Conservation (phyloP, 2,329 filamentous ascomycete species). For the Emericellopsis atlantica region DNA sequence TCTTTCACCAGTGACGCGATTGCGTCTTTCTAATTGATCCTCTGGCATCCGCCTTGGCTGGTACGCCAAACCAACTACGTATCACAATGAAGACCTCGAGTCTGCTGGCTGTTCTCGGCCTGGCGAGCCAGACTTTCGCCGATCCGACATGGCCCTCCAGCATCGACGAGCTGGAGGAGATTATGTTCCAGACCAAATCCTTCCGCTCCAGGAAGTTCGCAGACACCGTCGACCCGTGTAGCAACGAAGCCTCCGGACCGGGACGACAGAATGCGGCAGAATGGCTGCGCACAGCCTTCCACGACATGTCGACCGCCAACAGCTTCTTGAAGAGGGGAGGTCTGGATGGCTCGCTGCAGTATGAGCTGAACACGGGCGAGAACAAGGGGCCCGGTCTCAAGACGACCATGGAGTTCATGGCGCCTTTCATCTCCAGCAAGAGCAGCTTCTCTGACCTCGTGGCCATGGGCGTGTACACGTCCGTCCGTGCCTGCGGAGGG, state of each 20-base stretch:
- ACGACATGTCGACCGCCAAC: conserved; percentile 47
- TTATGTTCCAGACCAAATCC: conserved; percentile 43
- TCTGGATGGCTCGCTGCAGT: conserved; percentile 47
- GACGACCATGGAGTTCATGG: conserved; percentile 39
- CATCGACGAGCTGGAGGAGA: conserved; percentile 45
- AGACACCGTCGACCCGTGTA: conserved; percentile 43
- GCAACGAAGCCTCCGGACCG: conserved; percentile 34
- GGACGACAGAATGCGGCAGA: conserved; percentile 47
- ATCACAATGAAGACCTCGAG: conserved; percentile 3
- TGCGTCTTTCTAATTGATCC: no score
- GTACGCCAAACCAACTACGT: no score
- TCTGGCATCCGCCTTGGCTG: no score
- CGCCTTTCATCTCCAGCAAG: conserved; percentile 35
- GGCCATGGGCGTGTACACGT: conserved; percentile 43
- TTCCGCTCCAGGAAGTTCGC: conserved; percentile 43
- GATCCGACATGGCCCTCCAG: conserved; percentile 48
- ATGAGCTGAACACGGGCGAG: conserved; percentile 40
- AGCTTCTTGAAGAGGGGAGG: conserved; percentile 34
- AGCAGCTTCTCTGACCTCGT: conserved; percentile 45
- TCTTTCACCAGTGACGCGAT: no score
- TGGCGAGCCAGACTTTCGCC: conserved; percentile 20
- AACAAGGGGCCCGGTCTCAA: conserved; percentile 43
- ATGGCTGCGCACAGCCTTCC: conserved; percentile 49
- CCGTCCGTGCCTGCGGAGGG: conserved; percentile 46
- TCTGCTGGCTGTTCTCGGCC: conserved; percentile 21